A percentile compares a stretch with the other conserved stretches of the same genome.
These are phyloP conservation scores for Blastobotrys petasosporus DNA, from an alignment of 1,139 yeast genomes.

Conservation along the genomic window DNA sequence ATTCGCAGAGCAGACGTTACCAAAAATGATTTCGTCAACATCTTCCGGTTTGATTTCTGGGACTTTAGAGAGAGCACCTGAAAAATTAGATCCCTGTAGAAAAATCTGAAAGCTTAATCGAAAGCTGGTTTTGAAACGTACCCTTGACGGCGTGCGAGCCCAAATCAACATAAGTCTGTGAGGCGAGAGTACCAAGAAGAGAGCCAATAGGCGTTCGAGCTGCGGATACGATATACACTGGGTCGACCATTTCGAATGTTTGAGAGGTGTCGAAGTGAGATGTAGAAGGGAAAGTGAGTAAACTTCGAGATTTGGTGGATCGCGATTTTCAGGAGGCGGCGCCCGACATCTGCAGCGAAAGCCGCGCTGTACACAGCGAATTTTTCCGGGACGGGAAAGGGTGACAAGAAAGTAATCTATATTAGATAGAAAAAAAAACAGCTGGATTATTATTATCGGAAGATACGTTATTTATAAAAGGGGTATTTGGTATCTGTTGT, in stretches of 20 bases:
- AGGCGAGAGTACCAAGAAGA: slow-evolving; percentile 75
- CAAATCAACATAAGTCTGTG: slow-evolving; percentile 72
- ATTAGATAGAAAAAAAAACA: too few species aligned
- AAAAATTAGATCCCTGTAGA: not conserved
- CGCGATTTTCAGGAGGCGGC: too few species aligned
- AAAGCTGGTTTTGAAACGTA: slow-evolving; percentile 10
- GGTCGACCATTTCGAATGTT: slow-evolving; percentile 10
- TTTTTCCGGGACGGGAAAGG: not conserved
- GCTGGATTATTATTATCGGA: too few species aligned
- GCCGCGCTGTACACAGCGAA: too few species aligned
- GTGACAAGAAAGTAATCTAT: not conserved
- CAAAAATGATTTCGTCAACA: slow-evolving; percentile 88
- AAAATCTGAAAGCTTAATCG: not conserved
- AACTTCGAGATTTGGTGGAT: too few species aligned
- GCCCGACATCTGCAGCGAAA: too few species aligned
- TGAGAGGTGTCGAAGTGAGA: not conserved
- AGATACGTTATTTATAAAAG: too few species aligned
- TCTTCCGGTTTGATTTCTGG: slow-evolving; percentile 68
- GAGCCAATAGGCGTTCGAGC: slow-evolving; percentile 96
- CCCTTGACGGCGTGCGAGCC: slow-evolving; percentile 85
- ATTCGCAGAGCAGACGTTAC: slow-evolving; percentile 89
- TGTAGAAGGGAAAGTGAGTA: not conserved
- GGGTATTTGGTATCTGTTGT: too few species aligned
- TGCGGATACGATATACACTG: slow-evolving; percentile 83
- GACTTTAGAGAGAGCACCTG: slow-evolving; percentile 72